Conservation (phyloP, 805 yeast genomes). For the Grigorovia jiainica region DNA sequence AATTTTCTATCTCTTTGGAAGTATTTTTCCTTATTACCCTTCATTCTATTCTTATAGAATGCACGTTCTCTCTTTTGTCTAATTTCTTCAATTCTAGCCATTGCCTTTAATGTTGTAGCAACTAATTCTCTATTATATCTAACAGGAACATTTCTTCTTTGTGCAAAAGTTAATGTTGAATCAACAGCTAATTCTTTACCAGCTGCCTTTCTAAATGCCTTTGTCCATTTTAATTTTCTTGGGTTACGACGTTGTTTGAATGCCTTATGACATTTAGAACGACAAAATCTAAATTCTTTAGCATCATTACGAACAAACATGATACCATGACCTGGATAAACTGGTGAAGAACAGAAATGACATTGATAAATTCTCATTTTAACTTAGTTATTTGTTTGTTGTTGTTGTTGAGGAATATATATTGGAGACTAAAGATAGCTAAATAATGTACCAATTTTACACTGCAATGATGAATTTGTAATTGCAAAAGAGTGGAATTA, state of each 20-base stretch:
- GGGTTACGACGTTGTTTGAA: constrained; percentile 98
- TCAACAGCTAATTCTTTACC: constrained; percentile 98
- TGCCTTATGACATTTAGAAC: constrained; percentile 95
- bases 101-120: constrained; percentile 85
- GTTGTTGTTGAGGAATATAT: too few species aligned
- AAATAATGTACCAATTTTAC: too few species aligned
- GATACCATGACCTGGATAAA: constrained; percentile 89
- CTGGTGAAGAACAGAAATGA: constrained; percentile 96
- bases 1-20: constrained; percentile 79
- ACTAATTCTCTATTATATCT: constrained; percentile 96
- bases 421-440: too few species aligned
- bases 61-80: constrained; percentile 95
- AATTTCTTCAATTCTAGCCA: constrained; percentile 93
- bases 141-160: constrained; percentile 96
- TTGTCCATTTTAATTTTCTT: constrained; percentile 95
- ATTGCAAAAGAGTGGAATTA: too few species aligned
- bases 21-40: constrained; percentile 85
- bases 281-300: constrained; percentile 93
- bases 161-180: constrained; percentile 90
- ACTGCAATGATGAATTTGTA: too few species aligned
- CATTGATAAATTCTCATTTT: constrained; percentile 80
- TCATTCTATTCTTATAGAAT: constrained; percentile 98
- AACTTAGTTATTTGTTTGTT: neutral
- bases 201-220: constrained; percentile 97
- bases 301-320: constrained; percentile 98